These are phyloP conservation scores for Podaxis mareebaensis DNA, from an alignment of 768 basidiomycete genomes.

Conservation along the genomic window DNA sequence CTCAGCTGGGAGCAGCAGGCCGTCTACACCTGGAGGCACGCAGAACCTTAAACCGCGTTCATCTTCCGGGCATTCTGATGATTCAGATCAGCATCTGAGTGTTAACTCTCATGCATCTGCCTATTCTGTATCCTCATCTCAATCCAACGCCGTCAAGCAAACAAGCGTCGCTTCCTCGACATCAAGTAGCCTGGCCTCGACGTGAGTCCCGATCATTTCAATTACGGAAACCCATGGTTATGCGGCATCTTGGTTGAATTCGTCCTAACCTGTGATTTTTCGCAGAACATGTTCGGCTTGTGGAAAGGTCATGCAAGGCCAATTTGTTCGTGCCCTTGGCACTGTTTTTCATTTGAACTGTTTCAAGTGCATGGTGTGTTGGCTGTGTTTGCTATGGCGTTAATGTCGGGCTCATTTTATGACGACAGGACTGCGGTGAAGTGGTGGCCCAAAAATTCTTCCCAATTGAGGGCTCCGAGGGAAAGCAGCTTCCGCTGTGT, in stretches of 20 bases:
- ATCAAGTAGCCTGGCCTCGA: constrained; percentile 54
- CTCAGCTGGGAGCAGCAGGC: constrained; percentile 41
- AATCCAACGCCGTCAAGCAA: constrained; percentile 33
- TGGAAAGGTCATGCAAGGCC: constrained; percentile 85
- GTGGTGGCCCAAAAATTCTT: constrained; percentile 99
- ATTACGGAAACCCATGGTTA: constrained; percentile 6
- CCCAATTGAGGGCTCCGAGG: constrained; percentile 90
- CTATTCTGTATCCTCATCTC: constrained; percentile 53
- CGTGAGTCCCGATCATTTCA: constrained; percentile 45
- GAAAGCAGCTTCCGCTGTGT: constrained; percentile 91
- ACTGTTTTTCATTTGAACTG: constrained; percentile 96
- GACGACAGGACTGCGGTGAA: constrained; percentile 84
- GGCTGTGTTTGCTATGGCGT: constrained; percentile 9
- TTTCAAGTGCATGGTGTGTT: constrained; percentile 93
- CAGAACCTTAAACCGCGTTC: constrained; percentile 48
- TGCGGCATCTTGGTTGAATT: constrained; percentile 22
- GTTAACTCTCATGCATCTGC: constrained; percentile 51
- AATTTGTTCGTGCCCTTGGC: constrained; percentile 93
- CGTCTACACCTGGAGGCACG: constrained; percentile 58
- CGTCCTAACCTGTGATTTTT: constrained; percentile 27
- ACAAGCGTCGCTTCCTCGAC: constrained; percentile 54
- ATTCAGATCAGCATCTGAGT: constrained; percentile 46
- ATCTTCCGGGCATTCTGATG: constrained; percentile 54
- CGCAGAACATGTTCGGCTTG: constrained; percentile 74
- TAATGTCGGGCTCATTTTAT: constrained; percentile 3